Base-by-base conservation (phyloP, 305 asterid genomes). In the Fraxinus paxiana region DNA sequence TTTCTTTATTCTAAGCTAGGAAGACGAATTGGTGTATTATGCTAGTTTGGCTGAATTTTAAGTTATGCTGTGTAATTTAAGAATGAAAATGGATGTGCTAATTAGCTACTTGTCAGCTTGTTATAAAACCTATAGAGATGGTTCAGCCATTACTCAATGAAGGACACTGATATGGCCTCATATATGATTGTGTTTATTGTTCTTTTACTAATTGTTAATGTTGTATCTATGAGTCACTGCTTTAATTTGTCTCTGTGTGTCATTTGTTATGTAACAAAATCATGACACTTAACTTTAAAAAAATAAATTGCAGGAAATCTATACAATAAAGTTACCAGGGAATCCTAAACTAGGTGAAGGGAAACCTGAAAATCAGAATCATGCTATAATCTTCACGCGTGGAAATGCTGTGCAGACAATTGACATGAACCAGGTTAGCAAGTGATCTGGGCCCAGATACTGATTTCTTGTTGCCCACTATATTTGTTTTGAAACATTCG, bases 321-420 rank as follows among this genome's bases (percentile, higher is more conserved):
- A 92, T 87, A 92, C 97, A 20, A 88, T 95, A 80, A 95, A 92
- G 85, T 85, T 95, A 84, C 99, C 99, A 51, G 99, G 99, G 79
- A 90, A 94, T 89, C 99, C 99, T 59, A 93, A 93, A 89, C 90
- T 95, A 81, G 99, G 99, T 86, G 99, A 95, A 91, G 99, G 99
- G 83, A 95, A 95, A 82, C 99, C 99, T 30, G 99, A 95, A 90
- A 95, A 95, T 91, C 99, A 95, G 85, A 95, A 95, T 88, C 99
- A 95, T 82, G 99, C 99, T 76, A 82, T 95, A 33, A 81, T 95
- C 73, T 95, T 95, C 87, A 93, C 99, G 15, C 98, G 99, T 76
- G 99, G 99, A 56, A 90, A 90, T 90, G 99, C 99, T 83, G 84
- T 95, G 77, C 99, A 95, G 88, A 93, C 99, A 73, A 95, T 95